Percentiles rank a stretch among this genome's conserved stretches.
phyloP scores from a whole-genome alignment of 2,329 filamentous ascomycete species.

The Epichloe baconii region DNA sequence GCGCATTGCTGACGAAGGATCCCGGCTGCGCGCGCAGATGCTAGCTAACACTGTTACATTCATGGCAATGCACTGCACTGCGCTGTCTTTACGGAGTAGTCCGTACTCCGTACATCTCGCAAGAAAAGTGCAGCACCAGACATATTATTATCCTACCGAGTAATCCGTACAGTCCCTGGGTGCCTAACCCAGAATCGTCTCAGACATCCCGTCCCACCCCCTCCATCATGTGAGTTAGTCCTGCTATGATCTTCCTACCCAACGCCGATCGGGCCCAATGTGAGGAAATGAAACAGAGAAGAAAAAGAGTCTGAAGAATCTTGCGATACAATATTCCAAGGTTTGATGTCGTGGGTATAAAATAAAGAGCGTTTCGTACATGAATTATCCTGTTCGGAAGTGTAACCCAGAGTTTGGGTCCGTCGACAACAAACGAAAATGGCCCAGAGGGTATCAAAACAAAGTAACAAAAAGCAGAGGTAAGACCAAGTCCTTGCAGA shows the following conservation, averaged over 20 bases:
- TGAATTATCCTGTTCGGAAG: not conserved
- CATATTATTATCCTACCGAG: too few relatives aligned
- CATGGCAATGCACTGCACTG: not conserved
- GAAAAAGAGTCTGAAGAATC: not conserved
- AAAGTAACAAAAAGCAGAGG: not conserved
- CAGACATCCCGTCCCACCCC: too few relatives aligned
- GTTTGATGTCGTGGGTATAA: not conserved
- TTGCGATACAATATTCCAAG: not conserved
- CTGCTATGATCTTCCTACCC: not conserved
- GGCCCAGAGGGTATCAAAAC: not conserved
- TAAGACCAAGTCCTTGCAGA: not conserved
- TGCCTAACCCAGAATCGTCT: too few relatives aligned
- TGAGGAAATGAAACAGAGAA: not conserved
- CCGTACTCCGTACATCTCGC: too few relatives aligned
- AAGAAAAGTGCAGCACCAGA: too few relatives aligned
- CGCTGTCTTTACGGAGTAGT: not conserved
- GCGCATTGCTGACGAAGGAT: not conserved
- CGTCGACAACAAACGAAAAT: not conserved
- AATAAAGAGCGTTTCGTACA: not conserved
- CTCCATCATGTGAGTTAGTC: too few relatives aligned
- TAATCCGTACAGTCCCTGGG: too few relatives aligned
- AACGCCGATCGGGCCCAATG: not conserved
- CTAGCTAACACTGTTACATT: not conserved
- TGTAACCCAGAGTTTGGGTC: not conserved
- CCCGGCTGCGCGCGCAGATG: too few relatives aligned